phyloP scores from a whole-genome alignment of 1,139 yeast species.

The Kodamaea ohmeri region DNA sequence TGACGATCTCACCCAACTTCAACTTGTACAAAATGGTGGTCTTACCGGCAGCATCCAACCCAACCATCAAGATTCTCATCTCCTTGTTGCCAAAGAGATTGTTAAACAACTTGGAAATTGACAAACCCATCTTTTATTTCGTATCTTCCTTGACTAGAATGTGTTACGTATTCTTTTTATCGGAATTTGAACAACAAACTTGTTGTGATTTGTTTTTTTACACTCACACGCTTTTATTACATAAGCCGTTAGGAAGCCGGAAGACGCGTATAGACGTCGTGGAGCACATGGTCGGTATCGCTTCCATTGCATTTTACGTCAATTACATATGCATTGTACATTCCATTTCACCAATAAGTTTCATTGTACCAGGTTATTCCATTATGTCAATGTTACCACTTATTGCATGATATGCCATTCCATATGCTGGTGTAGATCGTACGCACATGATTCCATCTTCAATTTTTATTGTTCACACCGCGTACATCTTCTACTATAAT shows the following conservation, averaged over 20 bases:
- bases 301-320: too few relatives aligned
- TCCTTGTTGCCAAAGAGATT: constrained; percentile 81
- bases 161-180: constrained; percentile 6
- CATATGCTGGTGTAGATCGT: too few relatives aligned
- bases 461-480: neutral
- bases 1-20: constrained; percentile 88
- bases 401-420: too few relatives aligned
- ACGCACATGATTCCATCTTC: neutral
- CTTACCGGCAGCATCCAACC: constrained; percentile 91
- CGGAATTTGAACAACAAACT: constrained; percentile 13
- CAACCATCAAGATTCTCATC: constrained; percentile 94
- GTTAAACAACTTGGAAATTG: constrained; percentile 81
- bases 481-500: too few relatives aligned
- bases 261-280: too few relatives aligned
- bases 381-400: too few relatives aligned
- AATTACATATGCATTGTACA: too few relatives aligned
- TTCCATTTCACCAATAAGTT: too few relatives aligned
- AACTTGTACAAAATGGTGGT: constrained; percentile 87
- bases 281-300: too few relatives aligned
- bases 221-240: constrained; percentile 8
- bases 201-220: constrained; percentile 12
- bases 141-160: constrained; percentile 6
- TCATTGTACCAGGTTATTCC: too few relatives aligned
- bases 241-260: constrained; percentile 2
- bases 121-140: constrained; percentile 64